phyloP scores from a whole-genome alignment of 2,329 filamentous ascomycete genomes.

The Monosporascus cannonballus region DNA sequence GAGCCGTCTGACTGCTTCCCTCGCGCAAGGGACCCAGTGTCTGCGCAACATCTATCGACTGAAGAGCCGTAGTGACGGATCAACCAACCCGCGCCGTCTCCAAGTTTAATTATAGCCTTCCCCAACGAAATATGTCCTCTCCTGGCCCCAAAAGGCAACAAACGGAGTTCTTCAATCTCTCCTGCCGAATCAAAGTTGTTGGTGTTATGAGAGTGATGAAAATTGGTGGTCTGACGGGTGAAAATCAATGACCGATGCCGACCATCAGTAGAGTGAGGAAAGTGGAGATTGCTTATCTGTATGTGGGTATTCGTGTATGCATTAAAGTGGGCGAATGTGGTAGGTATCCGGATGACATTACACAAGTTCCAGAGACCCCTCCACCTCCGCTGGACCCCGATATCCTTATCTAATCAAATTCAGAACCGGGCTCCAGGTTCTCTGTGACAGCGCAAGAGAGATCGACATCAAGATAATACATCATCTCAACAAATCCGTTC shows the following conservation, averaged over 20 bases:
- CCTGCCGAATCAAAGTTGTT: background rate
- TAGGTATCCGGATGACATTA: background rate
- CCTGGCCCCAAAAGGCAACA: background rate
- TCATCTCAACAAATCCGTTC: background rate
- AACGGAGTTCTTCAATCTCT: background rate
- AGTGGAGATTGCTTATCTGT: background rate
- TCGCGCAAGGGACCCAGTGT: constrained; percentile 32
- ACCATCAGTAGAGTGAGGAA: too few species aligned
- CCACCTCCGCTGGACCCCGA: too few species aligned
- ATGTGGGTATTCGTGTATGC: background rate
- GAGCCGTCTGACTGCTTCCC: constrained; percentile 29
- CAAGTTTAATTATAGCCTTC: background rate
- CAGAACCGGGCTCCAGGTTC: background rate
- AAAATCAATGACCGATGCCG: constrained; percentile 3
- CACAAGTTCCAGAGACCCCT: too few species aligned
- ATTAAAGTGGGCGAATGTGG: background rate
- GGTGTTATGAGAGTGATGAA: background rate
- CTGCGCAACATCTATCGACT: constrained; percentile 45
- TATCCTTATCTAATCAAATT: background rate
- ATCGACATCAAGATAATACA: background rate
- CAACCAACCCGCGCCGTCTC: too few species aligned
- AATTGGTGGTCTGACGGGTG: background rate
- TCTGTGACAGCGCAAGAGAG: background rate
- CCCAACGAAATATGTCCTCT: background rate
- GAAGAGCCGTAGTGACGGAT: constrained; percentile 2